Percentiles rank a stretch among this genome's conserved stretches.
These are phyloP conservation scores for Lagerstroemia speciosa DNA, from an alignment of 345 rosid species.

Conservation along the genomic window DNA sequence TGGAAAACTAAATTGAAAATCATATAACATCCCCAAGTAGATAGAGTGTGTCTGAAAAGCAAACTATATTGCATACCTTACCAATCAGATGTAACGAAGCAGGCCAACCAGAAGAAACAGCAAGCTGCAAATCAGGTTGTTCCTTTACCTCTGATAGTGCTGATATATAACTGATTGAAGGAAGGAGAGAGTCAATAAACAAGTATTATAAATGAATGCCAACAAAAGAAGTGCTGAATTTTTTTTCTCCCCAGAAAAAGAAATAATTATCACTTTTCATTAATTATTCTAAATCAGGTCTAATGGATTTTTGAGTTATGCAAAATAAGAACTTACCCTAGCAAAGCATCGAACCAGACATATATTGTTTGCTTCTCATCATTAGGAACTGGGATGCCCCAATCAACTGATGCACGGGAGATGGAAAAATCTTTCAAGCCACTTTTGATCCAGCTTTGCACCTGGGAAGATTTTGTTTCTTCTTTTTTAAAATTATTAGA, in stretches of 20 bases:
- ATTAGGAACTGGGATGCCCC: slow-evolving; percentile 96
- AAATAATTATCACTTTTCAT: neutral
- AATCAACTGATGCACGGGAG: slow-evolving; percentile 88
- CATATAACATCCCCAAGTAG: neutral
- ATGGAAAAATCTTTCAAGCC: slow-evolving; percentile 93
- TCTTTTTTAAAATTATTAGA: neutral
- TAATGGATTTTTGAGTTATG: neutral
- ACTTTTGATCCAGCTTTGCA: slow-evolving; percentile 81
- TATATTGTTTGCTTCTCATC: slow-evolving; percentile 83
- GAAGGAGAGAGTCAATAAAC: neutral
- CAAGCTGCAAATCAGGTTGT: slow-evolving; percentile 46
- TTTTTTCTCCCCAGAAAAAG: neutral
- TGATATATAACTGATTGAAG: slow-evolving; percentile 61
- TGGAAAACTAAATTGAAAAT: neutral
- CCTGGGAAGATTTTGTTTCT: slow-evolving; percentile 32
- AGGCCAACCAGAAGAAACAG: slow-evolving; percentile 85
- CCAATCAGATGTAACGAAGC: slow-evolving; percentile 92
- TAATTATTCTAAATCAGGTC: slow-evolving; percentile 1
- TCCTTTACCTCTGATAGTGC: slow-evolving; percentile 58
- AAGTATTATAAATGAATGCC: neutral
- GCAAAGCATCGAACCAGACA: slow-evolving; percentile 97
- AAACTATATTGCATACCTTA: slow-evolving; percentile 38
- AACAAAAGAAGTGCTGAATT: neutral
- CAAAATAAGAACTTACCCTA: slow-evolving; percentile 46
- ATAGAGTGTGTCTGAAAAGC: neutral